Percentiles rank a stretch among this genome's conserved stretches.
These are phyloP conservation scores for Ballota nigra DNA, from an alignment of 257 asterid genomes.

Conservation along the genomic window DNA sequence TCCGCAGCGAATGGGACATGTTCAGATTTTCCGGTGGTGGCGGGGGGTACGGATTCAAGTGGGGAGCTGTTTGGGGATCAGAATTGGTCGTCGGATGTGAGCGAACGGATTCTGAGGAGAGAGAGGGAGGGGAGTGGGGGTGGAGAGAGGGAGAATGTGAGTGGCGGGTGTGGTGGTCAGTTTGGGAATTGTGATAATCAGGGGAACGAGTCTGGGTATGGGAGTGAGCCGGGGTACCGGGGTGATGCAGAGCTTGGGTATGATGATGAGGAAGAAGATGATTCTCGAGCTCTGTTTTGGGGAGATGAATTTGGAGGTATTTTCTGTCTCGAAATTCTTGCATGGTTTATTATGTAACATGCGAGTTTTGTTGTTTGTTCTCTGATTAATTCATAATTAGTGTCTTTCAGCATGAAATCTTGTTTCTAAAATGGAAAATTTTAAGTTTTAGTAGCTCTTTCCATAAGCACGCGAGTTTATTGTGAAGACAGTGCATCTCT, in stretches of 20 bases:
- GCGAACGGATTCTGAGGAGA: constrained; percentile 66
- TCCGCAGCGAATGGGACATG: constrained; percentile 92
- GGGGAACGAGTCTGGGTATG: constrained; percentile 89
- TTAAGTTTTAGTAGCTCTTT: neutral
- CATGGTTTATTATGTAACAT: neutral
- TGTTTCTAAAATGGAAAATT: neutral
- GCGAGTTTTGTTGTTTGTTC: neutral
- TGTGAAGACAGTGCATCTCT: neutral
- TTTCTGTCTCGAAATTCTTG: constrained; percentile 5
- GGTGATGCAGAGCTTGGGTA: constrained; percentile 90
- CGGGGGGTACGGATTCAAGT: constrained; percentile 93
- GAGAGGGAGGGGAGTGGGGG: constrained; percentile 57
- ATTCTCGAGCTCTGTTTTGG: constrained; percentile 68
- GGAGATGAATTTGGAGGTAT: constrained; percentile 85
- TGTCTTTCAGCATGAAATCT: neutral
- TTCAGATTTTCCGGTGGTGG: constrained; percentile 79
- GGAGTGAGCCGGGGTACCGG: constrained; percentile 92
- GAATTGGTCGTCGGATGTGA: constrained; percentile 92
- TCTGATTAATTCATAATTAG: neutral
- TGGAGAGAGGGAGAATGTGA: constrained; percentile 52
- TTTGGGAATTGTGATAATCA: constrained; percentile 52
- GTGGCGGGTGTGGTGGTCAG: constrained; percentile 53
- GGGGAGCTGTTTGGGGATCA: constrained; percentile 89
- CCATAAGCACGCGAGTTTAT: constrained; percentile 1
- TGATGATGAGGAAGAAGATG: constrained; percentile 89